Evolutionary conservation across 371 early-diverging fungal genomes (phyloP).

Genomic region (Batkoa obscura): DNA sequence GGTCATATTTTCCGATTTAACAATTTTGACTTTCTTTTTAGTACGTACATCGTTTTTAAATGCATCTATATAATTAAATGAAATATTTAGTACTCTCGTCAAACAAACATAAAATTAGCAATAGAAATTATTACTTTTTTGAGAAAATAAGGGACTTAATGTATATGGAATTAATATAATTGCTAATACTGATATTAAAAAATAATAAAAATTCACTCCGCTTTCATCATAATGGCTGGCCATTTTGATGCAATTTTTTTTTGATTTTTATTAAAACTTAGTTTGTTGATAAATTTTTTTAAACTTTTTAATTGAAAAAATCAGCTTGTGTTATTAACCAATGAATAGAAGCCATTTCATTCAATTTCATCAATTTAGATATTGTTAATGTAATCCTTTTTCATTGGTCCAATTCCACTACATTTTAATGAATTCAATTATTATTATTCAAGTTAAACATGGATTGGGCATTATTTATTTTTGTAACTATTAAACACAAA

Average conservation of each 20-base stretch:
- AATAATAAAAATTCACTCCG: conserved; percentile 87
- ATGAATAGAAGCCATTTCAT: too few relatives aligned
- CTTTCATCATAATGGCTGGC: conserved; percentile 85
- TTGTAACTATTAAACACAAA: too few relatives aligned
- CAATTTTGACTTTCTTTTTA: conserved; percentile 6
- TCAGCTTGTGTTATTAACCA: too few relatives aligned
- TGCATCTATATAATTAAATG: conserved; percentile 9
- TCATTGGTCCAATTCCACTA: too few relatives aligned
- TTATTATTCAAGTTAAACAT: too few relatives aligned
- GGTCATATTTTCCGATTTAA: background rate
- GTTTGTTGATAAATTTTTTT: too few relatives aligned
- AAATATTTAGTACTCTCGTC: conserved; percentile 8
- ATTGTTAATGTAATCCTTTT: too few relatives aligned
- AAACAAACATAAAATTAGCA: background rate
- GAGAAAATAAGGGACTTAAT: background rate
- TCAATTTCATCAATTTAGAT: too few relatives aligned
- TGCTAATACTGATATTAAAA: conserved; percentile 59
- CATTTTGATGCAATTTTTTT: conserved; percentile 3
- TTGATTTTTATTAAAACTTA: background rate
- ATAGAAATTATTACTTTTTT: background rate
- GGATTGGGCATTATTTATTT: too few relatives aligned
- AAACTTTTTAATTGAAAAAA: too few relatives aligned
- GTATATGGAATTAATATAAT: conserved; percentile 18
- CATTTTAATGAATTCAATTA: too few relatives aligned
- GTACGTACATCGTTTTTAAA: conserved; percentile 12